Conservation (phyloP, 2,329 filamentous ascomycete genomes). For the Polytolypa hystricis region DNA sequence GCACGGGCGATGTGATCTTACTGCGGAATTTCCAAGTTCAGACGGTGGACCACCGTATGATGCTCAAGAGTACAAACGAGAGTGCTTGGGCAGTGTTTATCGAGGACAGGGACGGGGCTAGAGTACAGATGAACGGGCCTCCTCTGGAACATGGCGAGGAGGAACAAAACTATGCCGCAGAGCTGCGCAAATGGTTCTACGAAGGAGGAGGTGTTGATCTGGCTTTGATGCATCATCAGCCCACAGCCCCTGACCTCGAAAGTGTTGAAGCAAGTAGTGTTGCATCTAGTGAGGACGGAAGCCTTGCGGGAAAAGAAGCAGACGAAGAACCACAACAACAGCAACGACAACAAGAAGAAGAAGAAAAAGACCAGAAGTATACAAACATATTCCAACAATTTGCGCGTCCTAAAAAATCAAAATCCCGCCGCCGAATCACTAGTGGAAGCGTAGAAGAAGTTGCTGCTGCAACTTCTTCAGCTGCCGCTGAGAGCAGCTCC, state of each 20-base stretch:
- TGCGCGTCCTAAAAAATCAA: no score
- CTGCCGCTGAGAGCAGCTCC: no score
- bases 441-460: no score
- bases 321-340: no score
- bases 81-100: slow-evolving; percentile 39
- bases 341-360: no score
- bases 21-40: slow-evolving; percentile 37
- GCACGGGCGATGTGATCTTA: slow-evolving; percentile 32
- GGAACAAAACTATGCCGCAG: slow-evolving; percentile 26
- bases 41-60: slow-evolving; percentile 28
- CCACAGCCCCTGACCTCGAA: slow-evolving; percentile 17
- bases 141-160: slow-evolving; percentile 30
- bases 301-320: no score
- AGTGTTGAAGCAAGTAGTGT: slow-evolving; percentile 20
- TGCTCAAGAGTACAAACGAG: slow-evolving; percentile 30
- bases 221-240: slow-evolving; percentile 21
- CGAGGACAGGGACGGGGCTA: slow-evolving; percentile 15
- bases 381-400: no score
- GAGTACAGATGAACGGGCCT: slow-evolving; percentile 24
- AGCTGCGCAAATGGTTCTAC: slow-evolving; percentile 32
- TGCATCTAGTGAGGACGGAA: slow-evolving; percentile 19
- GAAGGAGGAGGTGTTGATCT: slow-evolving; percentile 23
- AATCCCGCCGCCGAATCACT: no score
- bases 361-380: no score
- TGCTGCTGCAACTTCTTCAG: no score